These are phyloP conservation scores for Saposhnikovia divaricata DNA, from an alignment of 129 eudicot species.

Conservation along the genomic window DNA sequence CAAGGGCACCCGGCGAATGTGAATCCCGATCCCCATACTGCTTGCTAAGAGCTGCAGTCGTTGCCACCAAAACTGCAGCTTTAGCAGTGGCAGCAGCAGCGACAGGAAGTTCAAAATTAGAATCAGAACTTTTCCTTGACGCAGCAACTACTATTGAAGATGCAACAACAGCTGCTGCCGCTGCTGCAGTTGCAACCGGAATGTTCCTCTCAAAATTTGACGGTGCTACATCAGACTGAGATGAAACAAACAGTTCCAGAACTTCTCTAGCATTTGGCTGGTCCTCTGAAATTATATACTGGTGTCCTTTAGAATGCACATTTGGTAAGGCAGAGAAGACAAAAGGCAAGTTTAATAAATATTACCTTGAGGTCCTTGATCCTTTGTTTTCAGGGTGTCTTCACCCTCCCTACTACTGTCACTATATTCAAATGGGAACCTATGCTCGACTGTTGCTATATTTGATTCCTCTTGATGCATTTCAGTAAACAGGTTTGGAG, in stretches of 20 bases:
- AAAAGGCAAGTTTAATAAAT: slow-evolving; percentile 34
- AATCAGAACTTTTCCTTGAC: slow-evolving; percentile 38
- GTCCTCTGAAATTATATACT: slow-evolving; percentile 9
- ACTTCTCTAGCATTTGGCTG: slow-evolving; percentile 10
- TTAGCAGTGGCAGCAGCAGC: slow-evolving; percentile 82
- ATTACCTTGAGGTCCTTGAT: slow-evolving; percentile 19
- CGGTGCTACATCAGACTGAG: slow-evolving; percentile 35
- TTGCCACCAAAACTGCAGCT: slow-evolving; percentile 75
- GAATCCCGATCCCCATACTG: slow-evolving; percentile 38
- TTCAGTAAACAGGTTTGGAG: slow-evolving; percentile 71
- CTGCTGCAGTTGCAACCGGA: slow-evolving; percentile 87
- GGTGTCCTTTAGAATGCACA: slow-evolving; percentile 23
- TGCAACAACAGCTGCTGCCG: slow-evolving; percentile 92
- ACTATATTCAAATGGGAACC: slow-evolving; percentile 20
- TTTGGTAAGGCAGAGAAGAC: slow-evolving; percentile 54
- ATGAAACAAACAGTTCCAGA: slow-evolving; percentile 12
- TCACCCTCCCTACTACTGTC: slow-evolving; percentile 22
- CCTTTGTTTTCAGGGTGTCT: slow-evolving; percentile 19
- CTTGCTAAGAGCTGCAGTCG: slow-evolving; percentile 61
- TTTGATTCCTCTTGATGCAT: slow-evolving; percentile 38
- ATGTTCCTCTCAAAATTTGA: slow-evolving; percentile 33
- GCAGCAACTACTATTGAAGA: slow-evolving; percentile 80
- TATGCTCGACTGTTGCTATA: slow-evolving; percentile 9
- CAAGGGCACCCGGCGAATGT: slow-evolving; percentile 38
- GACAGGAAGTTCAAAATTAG: slow-evolving; percentile 59